These are phyloP conservation scores for Clarireedia hainanense DNA, from an alignment of 2,329 filamentous ascomycete genomes.

Conservation along the genomic window DNA sequence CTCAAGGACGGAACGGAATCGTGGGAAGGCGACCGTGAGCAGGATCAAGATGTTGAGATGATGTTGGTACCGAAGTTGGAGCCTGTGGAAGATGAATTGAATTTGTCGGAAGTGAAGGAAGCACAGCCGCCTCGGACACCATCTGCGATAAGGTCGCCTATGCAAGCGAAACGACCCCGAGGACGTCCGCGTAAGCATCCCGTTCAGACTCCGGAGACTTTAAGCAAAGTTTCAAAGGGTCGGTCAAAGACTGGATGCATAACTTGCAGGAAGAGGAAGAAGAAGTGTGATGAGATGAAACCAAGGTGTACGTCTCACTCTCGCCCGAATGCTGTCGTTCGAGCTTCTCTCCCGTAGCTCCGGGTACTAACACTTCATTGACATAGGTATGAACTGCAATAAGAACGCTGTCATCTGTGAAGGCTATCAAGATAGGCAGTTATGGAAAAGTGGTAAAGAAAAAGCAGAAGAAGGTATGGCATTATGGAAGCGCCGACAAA, in stretches of 20 bases:
- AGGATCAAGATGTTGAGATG: conserved; percentile 32
- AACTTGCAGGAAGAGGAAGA: conserved; percentile 61
- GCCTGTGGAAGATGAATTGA: conserved; percentile 44
- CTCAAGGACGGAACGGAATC: background rate
- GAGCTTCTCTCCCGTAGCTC: background rate
- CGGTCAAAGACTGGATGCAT: conserved; percentile 62
- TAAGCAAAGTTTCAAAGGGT: conserved; percentile 70
- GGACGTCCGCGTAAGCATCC: conserved; percentile 76
- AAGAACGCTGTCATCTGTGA: conserved; percentile 91
- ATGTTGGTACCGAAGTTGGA: conserved; percentile 48
- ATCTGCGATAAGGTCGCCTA: conserved; percentile 7
- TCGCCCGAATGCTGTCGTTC: conserved; percentile 8
- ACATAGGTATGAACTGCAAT: conserved; percentile 71
- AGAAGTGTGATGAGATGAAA: conserved; percentile 65
- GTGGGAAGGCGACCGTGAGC: conserved; percentile 17
- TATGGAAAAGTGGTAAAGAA: conserved; percentile 82
- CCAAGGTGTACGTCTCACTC: conserved; percentile 48
- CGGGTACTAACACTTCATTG: background rate
- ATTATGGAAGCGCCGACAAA: conserved; percentile 15
- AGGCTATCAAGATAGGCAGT: conserved; percentile 77
- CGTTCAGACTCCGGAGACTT: conserved; percentile 43
- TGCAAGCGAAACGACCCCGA: conserved; percentile 53
- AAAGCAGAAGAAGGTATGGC: conserved; percentile 55
- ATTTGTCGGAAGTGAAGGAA: conserved; percentile 34
- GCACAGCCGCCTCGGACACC: conserved; percentile 23